Evolutionary conservation across 2,329 filamentous ascomycete species (phyloP), one percentile per base, ranked within the genome.

Genomic region (Microcyclospora pomicola): DNA sequence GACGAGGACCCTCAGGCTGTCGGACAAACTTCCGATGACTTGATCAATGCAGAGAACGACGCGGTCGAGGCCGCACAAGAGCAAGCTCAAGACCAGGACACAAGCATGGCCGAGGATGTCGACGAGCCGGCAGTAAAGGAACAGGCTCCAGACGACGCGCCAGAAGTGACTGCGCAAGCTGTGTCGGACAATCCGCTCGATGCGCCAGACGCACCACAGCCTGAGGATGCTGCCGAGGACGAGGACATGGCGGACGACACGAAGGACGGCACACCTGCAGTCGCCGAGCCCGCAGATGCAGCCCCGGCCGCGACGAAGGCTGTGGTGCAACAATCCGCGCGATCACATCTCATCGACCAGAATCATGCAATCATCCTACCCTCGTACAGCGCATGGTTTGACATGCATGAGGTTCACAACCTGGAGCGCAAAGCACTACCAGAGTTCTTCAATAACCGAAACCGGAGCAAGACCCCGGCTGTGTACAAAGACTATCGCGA

Each of bases 401-500:
- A 98, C 62, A 95, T 98, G 88, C 83, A 87, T 59, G 72, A 75
- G 35, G 81, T 98, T 55, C 83, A 95, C 61, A 75, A 77, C 43
- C 82, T 95, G 51, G 91, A 98, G 67, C 82, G 81, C 57, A 98
- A 95, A 63, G 86, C 86, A 6, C 72, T 98, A 49, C 86, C 88
- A 14, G 91, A 98, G 60, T 98, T 96, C 65, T 98, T 98, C 74
- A 98, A 98, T 67, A 88, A 78, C 60, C 77, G 91, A 42, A 98
- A 98, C 64, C 81, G 91, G 53, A 96, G 91, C 76, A 98, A 98
- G 67, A 98, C 91, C 0, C 82, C 86, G 1, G 80, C 86, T 35
- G 84, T 96, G 15, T 98, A 98, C 69, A 96, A 96, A 64, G 91
- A 98, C 58, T 98, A 98, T 63, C 80, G 91, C 50, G 91, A 98